phyloP scores from a whole-genome alignment of 495 filamentous ascomycete genomes.

The Penicillium flavigenum region DNA sequence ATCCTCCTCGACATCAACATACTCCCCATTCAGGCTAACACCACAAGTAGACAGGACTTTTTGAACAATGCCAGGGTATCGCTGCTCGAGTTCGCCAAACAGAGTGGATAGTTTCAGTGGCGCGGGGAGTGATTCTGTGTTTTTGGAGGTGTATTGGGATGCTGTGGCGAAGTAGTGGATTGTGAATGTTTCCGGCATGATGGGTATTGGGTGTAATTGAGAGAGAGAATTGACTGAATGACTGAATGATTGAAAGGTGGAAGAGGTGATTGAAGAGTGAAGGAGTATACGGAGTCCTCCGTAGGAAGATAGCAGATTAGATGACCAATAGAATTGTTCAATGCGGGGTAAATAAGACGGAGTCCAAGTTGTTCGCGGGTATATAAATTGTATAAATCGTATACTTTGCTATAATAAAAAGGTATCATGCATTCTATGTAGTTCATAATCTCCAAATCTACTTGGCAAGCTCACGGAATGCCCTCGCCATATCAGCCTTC shows the following conservation, averaged over 20 bases:
- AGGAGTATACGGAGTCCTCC: not conserved
- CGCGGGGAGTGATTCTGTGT: slow-evolving; percentile 68
- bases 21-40: slow-evolving; percentile 83
- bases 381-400: no score
- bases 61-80: slow-evolving; percentile 74
- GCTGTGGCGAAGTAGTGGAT: slow-evolving; percentile 87
- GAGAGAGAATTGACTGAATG: no score
- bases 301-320: not conserved
- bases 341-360: slow-evolving; percentile 10
- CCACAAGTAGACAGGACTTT: slow-evolving; percentile 74
- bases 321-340: slow-evolving; percentile 12
- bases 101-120: slow-evolving; percentile 66
- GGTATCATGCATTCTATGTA: not conserved
- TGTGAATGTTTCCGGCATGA: slow-evolving; percentile 53
- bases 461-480: slow-evolving; percentile 46
- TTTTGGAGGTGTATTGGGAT: slow-evolving; percentile 67
- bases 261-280: not conserved
- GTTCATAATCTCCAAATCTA: not conserved
- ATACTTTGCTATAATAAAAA: no score
- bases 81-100: slow-evolving; percentile 69
- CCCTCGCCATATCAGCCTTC: slow-evolving; percentile 68
- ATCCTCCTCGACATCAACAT: slow-evolving; percentile 66
- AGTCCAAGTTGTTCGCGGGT: no score
- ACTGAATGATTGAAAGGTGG: no score
- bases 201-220: no score